Evolutionary conservation across 176 grass and related monocot species (phyloP).

Genomic region (Melocanna baccifera): DNA sequence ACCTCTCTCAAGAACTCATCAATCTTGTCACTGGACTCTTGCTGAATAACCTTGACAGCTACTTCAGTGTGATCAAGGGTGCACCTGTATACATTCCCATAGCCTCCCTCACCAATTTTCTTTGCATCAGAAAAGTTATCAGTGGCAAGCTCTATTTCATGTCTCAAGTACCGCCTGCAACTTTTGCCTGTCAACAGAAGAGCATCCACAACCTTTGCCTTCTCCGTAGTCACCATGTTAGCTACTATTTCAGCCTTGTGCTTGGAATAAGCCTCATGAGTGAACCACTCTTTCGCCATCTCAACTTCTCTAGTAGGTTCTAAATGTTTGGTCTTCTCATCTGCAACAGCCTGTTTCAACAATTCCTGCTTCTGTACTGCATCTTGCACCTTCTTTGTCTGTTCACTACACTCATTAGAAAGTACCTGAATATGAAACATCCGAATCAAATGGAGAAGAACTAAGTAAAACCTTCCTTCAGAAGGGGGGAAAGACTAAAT

Average conservation of each 20-base stretch:
- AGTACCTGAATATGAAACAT: slow-evolving; percentile 59
- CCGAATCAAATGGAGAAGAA: slow-evolving; percentile 15
- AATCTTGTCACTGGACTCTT: slow-evolving; percentile 71
- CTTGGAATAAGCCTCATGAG: slow-evolving; percentile 44
- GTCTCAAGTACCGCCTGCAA: slow-evolving; percentile 75
- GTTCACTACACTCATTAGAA: slow-evolving; percentile 52
- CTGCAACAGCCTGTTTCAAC: slow-evolving; percentile 38
- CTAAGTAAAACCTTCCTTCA: neutral
- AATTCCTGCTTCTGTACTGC: slow-evolving; percentile 46
- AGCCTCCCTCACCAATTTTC: slow-evolving; percentile 92
- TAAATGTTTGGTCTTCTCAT: slow-evolving; percentile 49
- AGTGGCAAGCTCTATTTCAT: slow-evolving; percentile 90
- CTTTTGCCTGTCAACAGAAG: slow-evolving; percentile 55
- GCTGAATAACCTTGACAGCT: slow-evolving; percentile 82
- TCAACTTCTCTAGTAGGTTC: slow-evolving; percentile 50
- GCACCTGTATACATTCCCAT: slow-evolving; percentile 89
- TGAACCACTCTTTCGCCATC: slow-evolving; percentile 44
- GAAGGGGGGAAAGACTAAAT: neutral
- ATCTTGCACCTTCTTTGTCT: slow-evolving; percentile 48
- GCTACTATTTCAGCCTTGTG: slow-evolving; percentile 46
- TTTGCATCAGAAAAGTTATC: slow-evolving; percentile 83
- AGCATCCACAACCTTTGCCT: slow-evolving; percentile 50
- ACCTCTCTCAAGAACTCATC: slow-evolving; percentile 94
- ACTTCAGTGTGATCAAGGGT: slow-evolving; percentile 91
- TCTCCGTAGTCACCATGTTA: slow-evolving; percentile 36